Base-by-base conservation (phyloP, 768 basidiomycete species). In the Amanita phalloides region DNA sequence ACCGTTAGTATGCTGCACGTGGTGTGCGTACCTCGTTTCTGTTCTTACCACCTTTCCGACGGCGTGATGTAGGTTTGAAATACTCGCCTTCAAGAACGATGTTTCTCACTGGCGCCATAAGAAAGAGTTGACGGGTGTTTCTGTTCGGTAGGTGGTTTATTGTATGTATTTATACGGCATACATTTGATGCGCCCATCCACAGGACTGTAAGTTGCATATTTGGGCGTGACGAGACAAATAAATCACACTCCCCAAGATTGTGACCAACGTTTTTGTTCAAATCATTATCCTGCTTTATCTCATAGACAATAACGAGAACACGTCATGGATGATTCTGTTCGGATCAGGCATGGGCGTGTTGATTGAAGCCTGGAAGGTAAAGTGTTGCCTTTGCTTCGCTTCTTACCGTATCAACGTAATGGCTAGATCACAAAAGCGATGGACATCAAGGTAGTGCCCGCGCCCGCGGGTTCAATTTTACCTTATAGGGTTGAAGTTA, bases 271-370 rank as follows among this genome's bases (percentile, higher is more conserved):
- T 94, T 56, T 82, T 97, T 63, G 87, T 93, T n/a, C 89, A 94
- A 71, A 65, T 86, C 26, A 74, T 98, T 60, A 84, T 96, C 60
- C 72, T 95, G 30, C 74, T 98, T 17, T 98, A 96, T 68, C 84
- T 98, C 58, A 82, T 94, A 59, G 94, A 96, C 70, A 94, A 93
- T 65, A 90, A 89, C 58, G 84, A 90, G 49, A 89, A 97, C 64
- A 99, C 95, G 28, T 91, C 86, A 60, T 95, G 90, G 86, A 97
- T 97, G 90, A 97, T 98, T 65, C 76, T 97, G 23, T 77, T 92
- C 65, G 84, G 87, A 3, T 90, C 87, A 51, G 90, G 88, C 8
- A 77, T 82, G 64, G 87, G 90, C 39, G 77, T 89, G 39, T 58
- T 89, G 28, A 81, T 91, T 53, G 95, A 97, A 67, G 92, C 90